A percentile compares a stretch with the other conserved stretches of the same genome.
These are phyloP conservation scores for Globisporangium apiculatum DNA, from an alignment of 352 stramenopile species.

Conservation along the genomic window DNA sequence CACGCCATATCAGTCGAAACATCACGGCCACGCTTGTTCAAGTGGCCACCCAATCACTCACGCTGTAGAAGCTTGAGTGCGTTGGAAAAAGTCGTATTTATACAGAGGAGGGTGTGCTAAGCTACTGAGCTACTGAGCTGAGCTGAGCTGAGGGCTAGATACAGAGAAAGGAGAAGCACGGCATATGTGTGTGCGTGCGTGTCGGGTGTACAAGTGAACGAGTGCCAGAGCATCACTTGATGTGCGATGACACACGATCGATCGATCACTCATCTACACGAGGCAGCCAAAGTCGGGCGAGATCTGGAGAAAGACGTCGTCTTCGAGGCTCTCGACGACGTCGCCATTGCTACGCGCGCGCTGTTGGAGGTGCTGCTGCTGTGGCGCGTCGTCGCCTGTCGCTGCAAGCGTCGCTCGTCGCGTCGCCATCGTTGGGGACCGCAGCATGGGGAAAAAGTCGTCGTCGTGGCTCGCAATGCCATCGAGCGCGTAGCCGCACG, in stretches of 20 bases:
- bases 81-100: no score
- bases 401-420: conserved; percentile 11
- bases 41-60: no score
- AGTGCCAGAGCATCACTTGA: no score
- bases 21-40: no score
- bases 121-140: no score
- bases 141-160: neutral
- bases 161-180: neutral
- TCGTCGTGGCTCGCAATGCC: conserved; percentile 23
- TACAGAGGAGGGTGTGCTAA: no score
- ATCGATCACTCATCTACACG: conserved; percentile 24
- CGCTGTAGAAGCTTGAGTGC: no score
- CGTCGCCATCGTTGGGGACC: conserved; percentile 37
- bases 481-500: conserved; percentile 42
- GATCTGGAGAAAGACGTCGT: conserved; percentile 83
- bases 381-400: conserved; percentile 1
- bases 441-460: conserved; percentile 44
- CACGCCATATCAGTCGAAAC: no score
- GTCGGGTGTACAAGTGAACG: no score
- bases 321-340: conserved; percentile 28
- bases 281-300: conserved; percentile 80
- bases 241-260: no score
- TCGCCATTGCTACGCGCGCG: conserved; percentile 5
- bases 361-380: conserved; percentile 6
- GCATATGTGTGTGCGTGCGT: no score